Evolutionary conservation across 139 green algal species (phyloP), one percentile per base, ranked within the genome.

Genomic region (Spirogloea muscicola): DNA sequence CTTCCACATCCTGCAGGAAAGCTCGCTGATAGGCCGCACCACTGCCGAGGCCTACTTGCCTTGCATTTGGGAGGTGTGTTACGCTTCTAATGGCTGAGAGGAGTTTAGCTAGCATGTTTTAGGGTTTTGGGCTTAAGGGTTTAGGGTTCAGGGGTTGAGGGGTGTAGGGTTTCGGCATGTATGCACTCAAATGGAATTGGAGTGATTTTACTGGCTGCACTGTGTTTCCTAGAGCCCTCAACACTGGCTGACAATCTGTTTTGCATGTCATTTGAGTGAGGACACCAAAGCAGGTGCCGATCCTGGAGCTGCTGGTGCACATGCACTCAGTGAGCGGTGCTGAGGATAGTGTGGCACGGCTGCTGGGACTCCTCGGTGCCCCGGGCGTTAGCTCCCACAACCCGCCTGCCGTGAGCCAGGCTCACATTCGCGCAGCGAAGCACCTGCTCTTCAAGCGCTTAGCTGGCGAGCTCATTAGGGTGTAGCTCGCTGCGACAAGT

Each of bases 261-360:
- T n/a, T n/a, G n/a, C n/a, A n/a, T n/a, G n/a, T n/a, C n/a, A n/a
- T n/a, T n/a, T n/a, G n/a, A n/a, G n/a, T n/a, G n/a, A n/a, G n/a
- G n/a, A n/a, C n/a, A n/a, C n/a, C n/a, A n/a, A n/a, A 36, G 39
- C 61, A 71, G 61, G 9, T 71, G 46, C 61, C 61, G 13, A 63
- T 71, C 39, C 61, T 71, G 46, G 61, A 71, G 61, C 61, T 71
- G 25, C 61, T 71, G 25, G 61, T 71, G 42, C 42, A 71, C 61
- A 63, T 71, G 39, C 61, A 71, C 16, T 10, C 61, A 13, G 13
- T 25, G 13, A 18, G 13, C 13, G 61, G 61, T 16, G 61, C 64
- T 33, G 61, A 71, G 46, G 61, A 31, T 10, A 31, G 61, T 9
- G 61, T 71, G 39, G 46, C 39, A 9, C 13, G 25, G 9, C 61